These are phyloP conservation scores for Pachysandra terminalis DNA, from an alignment of 164 flowering plant genomes.

Conservation along the genomic window DNA sequence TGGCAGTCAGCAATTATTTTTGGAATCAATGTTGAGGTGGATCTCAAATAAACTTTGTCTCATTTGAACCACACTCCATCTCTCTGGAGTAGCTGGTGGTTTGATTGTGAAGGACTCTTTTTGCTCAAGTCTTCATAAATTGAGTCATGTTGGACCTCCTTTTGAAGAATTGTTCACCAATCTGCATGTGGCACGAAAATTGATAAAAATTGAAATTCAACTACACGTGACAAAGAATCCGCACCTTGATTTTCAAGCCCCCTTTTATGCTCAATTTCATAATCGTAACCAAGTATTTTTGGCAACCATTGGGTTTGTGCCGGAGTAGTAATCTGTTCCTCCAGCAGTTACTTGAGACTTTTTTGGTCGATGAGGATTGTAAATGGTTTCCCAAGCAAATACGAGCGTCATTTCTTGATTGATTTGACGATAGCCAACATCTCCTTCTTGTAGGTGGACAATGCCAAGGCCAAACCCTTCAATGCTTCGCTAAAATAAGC, in stretches of 20 bases:
- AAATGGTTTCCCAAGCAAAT: slow-evolving; percentile 3
- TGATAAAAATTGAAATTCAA: slow-evolving; percentile 4
- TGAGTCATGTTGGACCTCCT: slow-evolving; percentile 4
- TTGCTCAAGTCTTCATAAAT: slow-evolving; percentile 1
- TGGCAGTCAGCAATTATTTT: too few species aligned
- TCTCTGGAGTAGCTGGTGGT: neutral
- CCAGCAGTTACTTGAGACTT: slow-evolving; percentile 6
- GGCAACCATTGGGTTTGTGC: too few species aligned
- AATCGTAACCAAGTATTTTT: neutral
- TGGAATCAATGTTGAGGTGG: too few species aligned
- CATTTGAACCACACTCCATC: too few species aligned
- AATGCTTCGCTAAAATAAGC: slow-evolving; percentile 10
- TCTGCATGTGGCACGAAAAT: slow-evolving; percentile 5
- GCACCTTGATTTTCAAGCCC: slow-evolving; percentile 7
- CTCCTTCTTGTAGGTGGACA: slow-evolving; percentile 5
- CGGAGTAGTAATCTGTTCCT: neutral
- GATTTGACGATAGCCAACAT: too few species aligned
- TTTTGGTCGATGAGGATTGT: slow-evolving; percentile 2
- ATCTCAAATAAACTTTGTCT: too few species aligned
- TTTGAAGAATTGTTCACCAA: slow-evolving; percentile 9
- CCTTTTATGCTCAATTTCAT: neutral
- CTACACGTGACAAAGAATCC: slow-evolving; percentile 3
- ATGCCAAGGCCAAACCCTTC: neutral
- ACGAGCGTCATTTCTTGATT: neutral
- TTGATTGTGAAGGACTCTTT: neutral